Base-by-base conservation (phyloP, 345 rosid species). In the Populus davidiana region DNA sequence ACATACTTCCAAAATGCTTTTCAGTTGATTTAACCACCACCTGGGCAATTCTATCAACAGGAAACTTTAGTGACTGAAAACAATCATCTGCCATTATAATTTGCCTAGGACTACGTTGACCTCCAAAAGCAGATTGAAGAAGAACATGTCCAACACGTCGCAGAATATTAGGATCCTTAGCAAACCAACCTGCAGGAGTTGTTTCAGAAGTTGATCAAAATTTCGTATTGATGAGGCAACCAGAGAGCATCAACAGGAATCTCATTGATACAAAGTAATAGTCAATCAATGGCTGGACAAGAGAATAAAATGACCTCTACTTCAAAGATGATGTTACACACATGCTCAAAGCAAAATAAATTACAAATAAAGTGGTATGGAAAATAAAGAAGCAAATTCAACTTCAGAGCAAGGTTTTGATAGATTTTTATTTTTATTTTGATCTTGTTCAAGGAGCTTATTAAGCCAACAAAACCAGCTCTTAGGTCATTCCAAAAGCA, bases 1-100 rank as follows among this genome's bases (percentile, higher is more conserved):
- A 81, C 98, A 81, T 90, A 96, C 99, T 94, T 88, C 99, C 99
- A 67, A 88, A 92, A 70, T 88, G 86, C 87, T 91, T 96, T 89
- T 92, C 97, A 2, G 97, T 80, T 75, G 98, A 91, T 85, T 80
- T 96, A 75, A 80, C 83, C 75, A 96, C 91, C 84, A 89, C 95
- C 86, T 88, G 91, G 33, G 85, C 54, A 77, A 91, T 79, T 81
- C 90, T 90, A 69, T 96, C 95, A 65, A 63, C 78, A 27, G 95
- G 95, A 81, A 94, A 84, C 81, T 91, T 91, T 67, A 86, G 54
- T 69, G 87, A 87, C 84, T 92, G 92, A 86, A 96, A 92, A 86
- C 82, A 94, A 86, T 96, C 98, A 85, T 94, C 99, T 62, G 94
- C 98, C 68, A 96, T 80, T 72, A 96, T 83, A 82, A 96, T 86